phyloP scores from a whole-genome alignment of 306 rosid genomes.

The Castanospermum australe region DNA sequence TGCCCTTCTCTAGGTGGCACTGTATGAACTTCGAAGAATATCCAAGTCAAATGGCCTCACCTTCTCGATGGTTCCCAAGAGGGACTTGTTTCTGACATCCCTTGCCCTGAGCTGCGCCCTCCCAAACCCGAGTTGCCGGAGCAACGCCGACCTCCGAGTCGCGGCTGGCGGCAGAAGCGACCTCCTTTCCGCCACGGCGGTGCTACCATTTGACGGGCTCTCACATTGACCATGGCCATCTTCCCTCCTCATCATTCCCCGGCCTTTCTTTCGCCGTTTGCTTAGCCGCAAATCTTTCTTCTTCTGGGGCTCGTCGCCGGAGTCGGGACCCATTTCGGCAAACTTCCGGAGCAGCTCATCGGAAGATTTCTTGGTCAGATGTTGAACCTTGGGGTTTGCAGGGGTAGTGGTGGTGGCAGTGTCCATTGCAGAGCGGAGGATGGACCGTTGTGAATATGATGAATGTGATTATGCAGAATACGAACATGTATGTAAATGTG shows the following conservation, averaged over 20 bases:
- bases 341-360: constrained; percentile 83
- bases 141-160: constrained; percentile 47
- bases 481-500: background rate
- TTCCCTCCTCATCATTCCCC: constrained; percentile 20
- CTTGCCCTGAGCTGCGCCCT: constrained; percentile 48
- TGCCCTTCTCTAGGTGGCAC: too few species aligned
- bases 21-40: too few species aligned
- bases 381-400: constrained; percentile 53
- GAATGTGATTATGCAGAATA: too few species aligned
- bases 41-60: constrained; percentile 35
- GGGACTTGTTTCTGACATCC: constrained; percentile 58
- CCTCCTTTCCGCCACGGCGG: constrained; percentile 52
- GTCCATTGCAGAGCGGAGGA: constrained; percentile 48
- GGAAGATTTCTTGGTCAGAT: constrained; percentile 69
- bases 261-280: constrained; percentile 38
- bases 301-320: background rate
- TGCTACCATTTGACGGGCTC: constrained; percentile 30
- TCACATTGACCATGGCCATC: constrained; percentile 26
- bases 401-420: background rate
- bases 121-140: constrained; percentile 50
- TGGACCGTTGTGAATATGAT: too few species aligned
- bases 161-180: constrained; percentile 52
- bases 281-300: constrained; percentile 28
- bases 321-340: constrained; percentile 36
- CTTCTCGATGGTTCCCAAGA: constrained; percentile 70